Evolutionary conservation across 805 yeast genomes (phyloP).

Genomic region (Metschnikowia lachancei): DNA sequence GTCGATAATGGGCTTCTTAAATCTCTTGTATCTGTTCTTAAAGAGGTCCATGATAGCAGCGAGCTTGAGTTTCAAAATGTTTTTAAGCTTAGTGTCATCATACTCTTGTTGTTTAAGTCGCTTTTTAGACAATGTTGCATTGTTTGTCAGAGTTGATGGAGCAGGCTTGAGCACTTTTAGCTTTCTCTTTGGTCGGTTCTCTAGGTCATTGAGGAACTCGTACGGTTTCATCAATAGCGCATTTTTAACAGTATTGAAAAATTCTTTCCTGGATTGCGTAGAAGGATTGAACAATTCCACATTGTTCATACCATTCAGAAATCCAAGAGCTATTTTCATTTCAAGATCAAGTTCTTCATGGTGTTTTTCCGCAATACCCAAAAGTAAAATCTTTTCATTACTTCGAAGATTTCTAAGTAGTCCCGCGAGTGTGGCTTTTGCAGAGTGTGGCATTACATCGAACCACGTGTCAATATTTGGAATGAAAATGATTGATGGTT

Average conservation of each 20-base stretch:
- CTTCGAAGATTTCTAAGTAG: conserved; percentile 66
- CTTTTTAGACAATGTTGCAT: conserved; percentile 37
- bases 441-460: conserved; percentile 62
- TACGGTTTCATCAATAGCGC: conserved; percentile 66
- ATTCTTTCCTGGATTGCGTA: conserved; percentile 48
- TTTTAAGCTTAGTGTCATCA: conserved; percentile 78
- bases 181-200: conserved; percentile 52
- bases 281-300: conserved; percentile 47
- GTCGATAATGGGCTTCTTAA: conserved; percentile 87
- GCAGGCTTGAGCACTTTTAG: conserved; percentile 40
- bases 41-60: conserved; percentile 87
- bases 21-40: conserved; percentile 81
- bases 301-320: conserved; percentile 43
- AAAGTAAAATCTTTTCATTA: conserved; percentile 67
- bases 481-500: conserved; percentile 79
- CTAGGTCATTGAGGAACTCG: conserved; percentile 63
- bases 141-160: conserved; percentile 25
- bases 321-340: conserved; percentile 56
- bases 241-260: conserved; percentile 51
- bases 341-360: conserved; percentile 44
- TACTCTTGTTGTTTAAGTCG: conserved; percentile 52
- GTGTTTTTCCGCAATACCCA: conserved; percentile 65
- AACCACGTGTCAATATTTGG: conserved; percentile 83
- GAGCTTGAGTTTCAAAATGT: conserved; percentile 77
- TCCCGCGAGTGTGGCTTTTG: conserved; percentile 68